A percentile compares a stretch with the other conserved stretches of the same genome.
Conservation (phyloP, 2,329 filamentous ascomycete genomes). For the Coniochaeta pulveracea region DNA sequence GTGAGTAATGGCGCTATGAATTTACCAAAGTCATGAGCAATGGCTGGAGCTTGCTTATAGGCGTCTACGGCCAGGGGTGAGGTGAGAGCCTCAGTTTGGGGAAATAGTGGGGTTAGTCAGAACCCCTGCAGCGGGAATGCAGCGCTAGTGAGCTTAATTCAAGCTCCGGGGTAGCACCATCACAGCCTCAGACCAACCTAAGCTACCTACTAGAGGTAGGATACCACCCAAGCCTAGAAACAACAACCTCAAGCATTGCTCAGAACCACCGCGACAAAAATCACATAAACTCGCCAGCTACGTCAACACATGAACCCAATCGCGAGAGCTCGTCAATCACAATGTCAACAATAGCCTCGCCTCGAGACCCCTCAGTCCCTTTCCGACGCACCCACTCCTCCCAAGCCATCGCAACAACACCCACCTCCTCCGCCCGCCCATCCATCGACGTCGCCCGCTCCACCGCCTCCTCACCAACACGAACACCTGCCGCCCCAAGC, state of each 20-base stretch:
- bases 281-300: no score
- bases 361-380: constrained; percentile 46
- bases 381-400: constrained; percentile 42
- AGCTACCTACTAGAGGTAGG: no score
- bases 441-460: constrained; percentile 59
- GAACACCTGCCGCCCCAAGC: constrained; percentile 15
- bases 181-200: background rate
- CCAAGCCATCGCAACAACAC: constrained; percentile 39
- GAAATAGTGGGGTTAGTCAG: background rate
- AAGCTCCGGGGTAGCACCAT: background rate
- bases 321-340: constrained; percentile 5
- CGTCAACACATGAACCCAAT: no score
- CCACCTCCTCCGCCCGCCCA: constrained; percentile 64
- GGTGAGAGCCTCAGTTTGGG: background rate
- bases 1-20: no score
- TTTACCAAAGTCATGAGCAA: no score
- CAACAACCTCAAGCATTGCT: no score
- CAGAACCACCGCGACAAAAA: no score
- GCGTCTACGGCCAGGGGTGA: constrained; percentile 5
- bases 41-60: no score
- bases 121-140: background rate
- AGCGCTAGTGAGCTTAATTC: background rate
- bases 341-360: constrained; percentile 57
- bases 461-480: constrained; percentile 36
- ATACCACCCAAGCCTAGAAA: background rate